Evolutionary conservation across 2,329 filamentous ascomycete genomes (phyloP).

Genomic region (Fusarium agapanthi): DNA sequence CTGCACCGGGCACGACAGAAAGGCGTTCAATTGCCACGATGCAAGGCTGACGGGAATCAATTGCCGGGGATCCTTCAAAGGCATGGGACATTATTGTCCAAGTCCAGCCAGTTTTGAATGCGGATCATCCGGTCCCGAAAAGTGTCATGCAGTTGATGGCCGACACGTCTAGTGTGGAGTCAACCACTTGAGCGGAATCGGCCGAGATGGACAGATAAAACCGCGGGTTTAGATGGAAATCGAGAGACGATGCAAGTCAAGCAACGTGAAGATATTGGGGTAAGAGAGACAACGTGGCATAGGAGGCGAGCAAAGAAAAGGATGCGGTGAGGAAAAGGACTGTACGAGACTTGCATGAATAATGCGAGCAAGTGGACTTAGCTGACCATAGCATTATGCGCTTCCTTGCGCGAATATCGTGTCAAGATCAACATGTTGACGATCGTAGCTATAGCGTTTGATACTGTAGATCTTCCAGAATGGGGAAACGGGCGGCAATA

Average conservation of each 20-base stretch:
- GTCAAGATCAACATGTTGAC: not conserved
- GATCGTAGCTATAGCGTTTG: not conserved
- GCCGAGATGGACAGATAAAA: conserved; percentile 5
- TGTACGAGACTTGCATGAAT: conserved; percentile 22
- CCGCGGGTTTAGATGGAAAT: not conserved
- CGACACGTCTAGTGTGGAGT: not conserved
- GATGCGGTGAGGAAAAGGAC: conserved; percentile 35
- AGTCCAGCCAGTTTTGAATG: not conserved
- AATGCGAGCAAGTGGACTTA: not conserved
- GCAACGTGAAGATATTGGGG: conserved; percentile 30
- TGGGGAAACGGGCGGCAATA: not conserved
- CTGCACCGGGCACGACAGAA: not conserved
- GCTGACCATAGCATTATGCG: not conserved
- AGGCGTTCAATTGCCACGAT: not conserved
- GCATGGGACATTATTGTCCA: not conserved
- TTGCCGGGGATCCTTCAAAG: not conserved
- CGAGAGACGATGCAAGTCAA: not conserved
- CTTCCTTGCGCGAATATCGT: not conserved
- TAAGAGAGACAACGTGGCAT: conserved; percentile 15
- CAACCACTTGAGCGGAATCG: conserved; percentile 12
- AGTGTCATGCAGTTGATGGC: not conserved
- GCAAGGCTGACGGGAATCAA: not conserved
- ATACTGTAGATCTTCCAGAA: conserved; percentile 16
- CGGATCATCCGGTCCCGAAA: conserved; percentile 13
- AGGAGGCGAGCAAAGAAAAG: not conserved